Base-by-base conservation (phyloP, 2,329 filamentous ascomycete species). In the Claviceps purpurea region DNA sequence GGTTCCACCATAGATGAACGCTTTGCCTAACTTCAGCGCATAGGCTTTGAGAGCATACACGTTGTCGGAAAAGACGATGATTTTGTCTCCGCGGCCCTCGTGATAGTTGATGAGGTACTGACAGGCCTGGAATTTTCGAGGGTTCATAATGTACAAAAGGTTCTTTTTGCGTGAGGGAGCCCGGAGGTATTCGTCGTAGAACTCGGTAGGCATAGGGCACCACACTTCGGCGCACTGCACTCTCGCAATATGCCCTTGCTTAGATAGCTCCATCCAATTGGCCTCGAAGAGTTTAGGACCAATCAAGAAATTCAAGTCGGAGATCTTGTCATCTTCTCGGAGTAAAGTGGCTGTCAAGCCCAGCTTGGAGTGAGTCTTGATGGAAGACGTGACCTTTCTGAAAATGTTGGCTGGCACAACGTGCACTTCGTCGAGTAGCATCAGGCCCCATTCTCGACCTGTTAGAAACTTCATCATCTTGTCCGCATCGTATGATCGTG, bases 81-180 rank as follows among this genome's bases (percentile, higher is more conserved):
- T 89, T 69, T 97, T 97, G 72, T 97, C 93, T 37, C 93, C 91
- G 55, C 93, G 81, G 52, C 82, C 84, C 68, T 97, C 91, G 67
- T 98, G 93, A 64, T 95, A 97, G 66, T 97, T 87, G 64, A 98
- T 97, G n/a, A 98, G 76, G 63, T 93, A 97, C 65, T 98, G 91
- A 61, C 89, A 95, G 0, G 91, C 90, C 68, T 97, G 93, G 65
- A 96, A 95, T 68, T 98, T 98, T 58, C 85, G 79, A 1, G 93
- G 93, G 62, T 98, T 98, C 90, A 98, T 97, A 58, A 94, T 94
- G 61, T 93, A 96, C 2, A 97, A 78, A 5, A 73, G 55, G 3
- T 67, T 68, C 60, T 71, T 70, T 59, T 72, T 71, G 7, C 72
- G 68, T 1, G 71, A 67, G 16, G 80, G 81, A 13, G 81, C 82